Evolutionary conservation across 345 rosid genomes (phyloP), one percentile per base, ranked within the genome.

Genomic region (Aethionema arabicum): DNA sequence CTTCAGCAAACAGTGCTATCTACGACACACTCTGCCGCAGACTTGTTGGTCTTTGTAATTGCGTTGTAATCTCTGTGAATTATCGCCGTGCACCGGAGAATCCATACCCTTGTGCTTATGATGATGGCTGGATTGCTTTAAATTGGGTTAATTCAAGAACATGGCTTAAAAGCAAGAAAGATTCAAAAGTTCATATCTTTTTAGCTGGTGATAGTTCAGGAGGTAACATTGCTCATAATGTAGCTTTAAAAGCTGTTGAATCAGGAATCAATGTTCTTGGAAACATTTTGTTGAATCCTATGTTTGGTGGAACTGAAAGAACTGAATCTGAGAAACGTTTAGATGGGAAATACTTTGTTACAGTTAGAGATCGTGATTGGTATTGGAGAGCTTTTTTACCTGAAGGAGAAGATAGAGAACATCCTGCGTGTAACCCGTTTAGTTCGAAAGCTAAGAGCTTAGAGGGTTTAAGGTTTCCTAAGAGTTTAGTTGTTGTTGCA

Each of bases 151-250:
- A 70, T 57, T 76, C 95, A 0, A 82, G 88, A 57, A 8, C 87
- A 6, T 91, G 98, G 95, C 96, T 88, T 37, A 67, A 68, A 64
- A 86, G 91, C 59, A 77, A 78, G 78, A 73, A 66, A 45, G 92
- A 83, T 68, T 76, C 88, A 0, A 85, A 85, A 74, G 89, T 82
- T 75, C 87, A 81, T 70, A 70, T 86, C 15, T 91, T 75, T 76
- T 74, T 91, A 71, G 98, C 85, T 6, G 98, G 96, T 3, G 98
- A 91, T 71, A 91, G 98, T 69, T 86, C 95, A 0, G 98, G 98
- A 7, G 98, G 98, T 42, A 91, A 91, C 72, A 91, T 91, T 1
- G 95, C 48, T 2, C 96, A 91, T 48, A 80, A 88, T 59, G 98
- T 91, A 56, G 95, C 95, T 33, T 56, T 76, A 43, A 85, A 76